Base-by-base conservation (phyloP, 2,329 filamentous ascomycete species). In the Pestalotiopsis sp. region DNA sequence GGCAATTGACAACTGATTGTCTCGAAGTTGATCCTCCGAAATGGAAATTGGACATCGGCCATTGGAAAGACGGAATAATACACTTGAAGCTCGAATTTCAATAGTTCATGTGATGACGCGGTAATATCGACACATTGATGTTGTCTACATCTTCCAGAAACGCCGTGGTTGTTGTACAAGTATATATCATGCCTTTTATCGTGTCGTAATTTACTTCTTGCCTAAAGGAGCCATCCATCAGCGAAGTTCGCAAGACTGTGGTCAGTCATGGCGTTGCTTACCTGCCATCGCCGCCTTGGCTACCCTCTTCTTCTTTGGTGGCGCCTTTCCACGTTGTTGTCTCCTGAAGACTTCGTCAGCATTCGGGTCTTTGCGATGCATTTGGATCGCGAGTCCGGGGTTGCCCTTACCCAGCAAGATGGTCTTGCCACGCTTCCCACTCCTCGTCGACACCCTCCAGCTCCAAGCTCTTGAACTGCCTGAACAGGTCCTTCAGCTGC, bases 291-390 rank as follows among this genome's bases (percentile, higher is more conserved):
- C 69, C 69, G 64, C 20, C 45, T 71, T 64, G 4, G 74, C 57
- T 7, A 86, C 90, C 77, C 86, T 91, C 87, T 96, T 97, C 89
- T 97, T 98, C 88, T 97, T 89, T 7, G 95, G 94, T 59, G 92
- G 89, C 67, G 91, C 91, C 86, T 98, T 98, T 73, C 94, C 95
- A 84, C 94, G 91, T 38, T 87, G 82, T 80, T 93, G 95, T 75
- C 92, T 82, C 75, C 91, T 93, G 75, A 71, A 70, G 17, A 57
- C 71, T 64, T 45, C 14, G 73, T 84, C 74, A 83, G 78, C 63
- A 70, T 70, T 70, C 56, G 7, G 67, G 13, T 57, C 64, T 31
- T n/a, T 59, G 63, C 56, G 13, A 45, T 38, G n/a, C 41, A 12
- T 36, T 58, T 17, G 20, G 49, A 59, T 27, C 31, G 7, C 38